Evolutionary conservation across 1,139 yeast genomes (phyloP), one percentile per base, ranked within the genome.

Genomic region (Nadsonia starkeyi-henricii): DNA sequence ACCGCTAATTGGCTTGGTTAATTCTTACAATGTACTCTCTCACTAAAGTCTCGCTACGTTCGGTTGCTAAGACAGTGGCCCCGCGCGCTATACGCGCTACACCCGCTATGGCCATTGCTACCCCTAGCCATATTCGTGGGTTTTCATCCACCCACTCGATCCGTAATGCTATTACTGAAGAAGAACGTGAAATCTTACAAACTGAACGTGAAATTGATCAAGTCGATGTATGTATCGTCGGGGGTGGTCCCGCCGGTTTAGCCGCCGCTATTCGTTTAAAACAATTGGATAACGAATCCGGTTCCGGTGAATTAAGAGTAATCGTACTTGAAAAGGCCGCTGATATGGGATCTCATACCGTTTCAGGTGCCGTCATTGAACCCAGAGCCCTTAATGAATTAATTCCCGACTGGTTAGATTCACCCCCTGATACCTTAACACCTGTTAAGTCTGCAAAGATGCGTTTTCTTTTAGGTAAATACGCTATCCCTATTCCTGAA

Each of bases 231-330:
- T 85, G 95, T 59, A 86, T 91, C 46, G 95, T 91, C 1, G 98
- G 98, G 41, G 98, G 95, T 43, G 98, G 98, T 0, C 97, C 97
- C 3, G 94, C 97, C 1, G 98, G 98, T 12, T 71, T 91, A 49
- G 91, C 96, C 1, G 82, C 98, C 1, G 98, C 97, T 15, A 91
- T 91, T 54, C 75, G 77, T 55, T 69, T 88, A 57, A 91, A 91
- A 62, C 96, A 86, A 60, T 68, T 89, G 45, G 97, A 91, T 60
- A 69, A 72, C 47, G 83, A 79, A 55, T 65, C 73, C 17, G 91
- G 85, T 2, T 62, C 67, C 18, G 85, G 84, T 7, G 83, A 82
- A 45, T 66, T 84, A 48, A 71, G 98, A 51, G 94, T 91, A 45
- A 81, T 91, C 17, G 89, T 91, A 0, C 70, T 91, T 48, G 98